Conservation (phyloP, 257 asterid genomes). For the Solanum clarkiae region DNA sequence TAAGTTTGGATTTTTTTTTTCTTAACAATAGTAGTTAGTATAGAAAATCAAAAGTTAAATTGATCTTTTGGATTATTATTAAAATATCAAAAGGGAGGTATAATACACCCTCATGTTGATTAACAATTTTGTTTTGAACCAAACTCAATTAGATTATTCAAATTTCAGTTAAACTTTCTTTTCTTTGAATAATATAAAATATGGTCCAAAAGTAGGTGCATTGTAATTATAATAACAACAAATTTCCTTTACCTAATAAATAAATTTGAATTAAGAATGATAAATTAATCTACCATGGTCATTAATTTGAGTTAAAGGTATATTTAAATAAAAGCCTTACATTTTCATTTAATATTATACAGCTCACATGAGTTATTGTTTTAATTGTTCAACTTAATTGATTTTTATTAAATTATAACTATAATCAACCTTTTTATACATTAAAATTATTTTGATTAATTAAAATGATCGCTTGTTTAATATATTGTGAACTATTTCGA, state of each 20-base stretch:
- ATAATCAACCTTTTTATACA: not conserved
- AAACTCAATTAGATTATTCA: not conserved
- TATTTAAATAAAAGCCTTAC: not conserved
- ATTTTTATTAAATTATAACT: not conserved
- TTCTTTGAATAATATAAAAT: not conserved
- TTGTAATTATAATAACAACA: not conserved
- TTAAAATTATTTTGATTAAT: not conserved
- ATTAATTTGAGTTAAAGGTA: not conserved
- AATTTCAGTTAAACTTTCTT: not conserved
- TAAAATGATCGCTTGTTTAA: not conserved
- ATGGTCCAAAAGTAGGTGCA: not conserved
- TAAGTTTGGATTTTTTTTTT: not conserved
- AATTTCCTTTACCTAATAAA: not conserved
- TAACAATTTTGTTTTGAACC: not conserved
- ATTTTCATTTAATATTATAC: not conserved
- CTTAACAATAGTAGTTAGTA: not conserved
- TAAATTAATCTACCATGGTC: not conserved
- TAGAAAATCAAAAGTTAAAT: not conserved
- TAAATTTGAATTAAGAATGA: not conserved
- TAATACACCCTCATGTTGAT: not conserved
- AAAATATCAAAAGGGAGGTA: not conserved
- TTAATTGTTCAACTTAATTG: not conserved
- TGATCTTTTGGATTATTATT: not conserved
- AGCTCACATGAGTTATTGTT: not conserved
- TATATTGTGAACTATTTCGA: not conserved